Percentiles rank a stretch among this genome's conserved stretches.
phyloP scores from a whole-genome alignment of 2,329 filamentous ascomycete genomes.

The Mycosphaerelloides madeirae region DNA sequence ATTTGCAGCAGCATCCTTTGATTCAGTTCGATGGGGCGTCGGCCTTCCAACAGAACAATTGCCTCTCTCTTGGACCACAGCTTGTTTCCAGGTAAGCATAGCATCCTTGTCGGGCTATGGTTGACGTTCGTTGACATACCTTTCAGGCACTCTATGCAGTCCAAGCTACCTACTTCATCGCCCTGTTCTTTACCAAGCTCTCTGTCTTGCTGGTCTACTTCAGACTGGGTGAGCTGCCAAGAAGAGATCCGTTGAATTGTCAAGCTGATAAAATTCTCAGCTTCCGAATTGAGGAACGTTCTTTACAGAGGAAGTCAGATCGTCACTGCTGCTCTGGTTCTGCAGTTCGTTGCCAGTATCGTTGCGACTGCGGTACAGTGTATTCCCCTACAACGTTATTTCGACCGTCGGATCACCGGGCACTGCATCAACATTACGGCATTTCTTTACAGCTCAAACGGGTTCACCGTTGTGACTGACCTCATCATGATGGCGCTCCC shows the following conservation, averaged over 20 bases:
- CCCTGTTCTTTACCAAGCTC: slow-evolving; percentile 39
- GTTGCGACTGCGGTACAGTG: slow-evolving; percentile 35
- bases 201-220: slow-evolving; percentile 38
- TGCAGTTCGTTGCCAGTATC: slow-evolving; percentile 33
- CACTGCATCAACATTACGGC: slow-evolving; percentile 33
- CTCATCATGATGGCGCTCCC: slow-evolving; percentile 37
- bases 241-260: slow-evolving; percentile 10
- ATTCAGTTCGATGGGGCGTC: too few relatives aligned
- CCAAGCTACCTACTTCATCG: slow-evolving; percentile 36
- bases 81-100: too few relatives aligned
- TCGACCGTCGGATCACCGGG: slow-evolving; percentile 24
- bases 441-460: slow-evolving; percentile 31
- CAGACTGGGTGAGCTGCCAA: slow-evolving; percentile 28
- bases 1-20: too few relatives aligned
- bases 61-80: too few relatives aligned
- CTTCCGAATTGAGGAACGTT: slow-evolving; percentile 17
- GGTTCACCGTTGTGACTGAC: slow-evolving; percentile 37
- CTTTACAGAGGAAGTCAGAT: slow-evolving; percentile 24
- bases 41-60: too few relatives aligned
- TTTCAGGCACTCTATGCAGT: slow-evolving; percentile 23
- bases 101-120: too few relatives aligned
- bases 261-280: slow-evolving; percentile 13
- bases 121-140: too few relatives aligned
- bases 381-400: slow-evolving; percentile 33
- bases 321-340: slow-evolving; percentile 32